phyloP scores from a whole-genome alignment of 441 rosid species.

The Arabidopsis hybrid region DNA sequence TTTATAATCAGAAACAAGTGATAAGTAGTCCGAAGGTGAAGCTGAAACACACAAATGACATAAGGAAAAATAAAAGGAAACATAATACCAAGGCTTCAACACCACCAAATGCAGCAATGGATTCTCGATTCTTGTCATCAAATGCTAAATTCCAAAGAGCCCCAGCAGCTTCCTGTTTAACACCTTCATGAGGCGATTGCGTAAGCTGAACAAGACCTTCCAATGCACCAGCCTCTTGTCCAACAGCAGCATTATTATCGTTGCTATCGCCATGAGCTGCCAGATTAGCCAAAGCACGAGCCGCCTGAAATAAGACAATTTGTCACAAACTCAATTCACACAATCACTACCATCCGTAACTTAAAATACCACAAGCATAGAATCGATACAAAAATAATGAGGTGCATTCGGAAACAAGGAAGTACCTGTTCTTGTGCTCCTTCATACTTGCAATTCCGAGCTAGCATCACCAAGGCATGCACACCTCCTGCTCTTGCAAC shows the following conservation, averaged over 20 bases:
- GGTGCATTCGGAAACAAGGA: constrained; percentile 14
- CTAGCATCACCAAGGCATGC: constrained; percentile 90
- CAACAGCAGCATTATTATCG: constrained; percentile 84
- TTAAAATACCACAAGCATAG: constrained; percentile 13
- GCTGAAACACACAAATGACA: neutral
- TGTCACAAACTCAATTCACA: constrained; percentile 10
- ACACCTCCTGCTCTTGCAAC: constrained; percentile 92
- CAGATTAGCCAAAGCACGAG: constrained; percentile 94
- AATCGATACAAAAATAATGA: neutral
- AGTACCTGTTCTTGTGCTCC: constrained; percentile 97
- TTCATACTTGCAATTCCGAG: constrained; percentile 79
- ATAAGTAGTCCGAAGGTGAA: constrained; percentile 29
- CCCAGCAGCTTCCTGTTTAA: constrained; percentile 99
- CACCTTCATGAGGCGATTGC: constrained; percentile 87
- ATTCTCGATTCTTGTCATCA: constrained; percentile 91
- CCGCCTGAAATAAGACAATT: constrained; percentile 63
- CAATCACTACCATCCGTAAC: constrained; percentile 13
- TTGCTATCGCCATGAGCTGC: constrained; percentile 99
- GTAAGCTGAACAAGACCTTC: constrained; percentile 94
- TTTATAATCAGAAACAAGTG: constrained; percentile 40
- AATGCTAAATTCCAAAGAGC: constrained; percentile 96
- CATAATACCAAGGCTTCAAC: constrained; percentile 90
- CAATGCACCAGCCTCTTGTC: constrained; percentile 92
- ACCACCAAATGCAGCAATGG: constrained; percentile 91
- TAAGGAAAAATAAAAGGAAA: neutral